A percentile compares a stretch with the other conserved stretches of the same genome.
These are phyloP conservation scores for Calonectria henricotiae DNA, from an alignment of 2,329 filamentous ascomycete species.

Conservation along the genomic window DNA sequence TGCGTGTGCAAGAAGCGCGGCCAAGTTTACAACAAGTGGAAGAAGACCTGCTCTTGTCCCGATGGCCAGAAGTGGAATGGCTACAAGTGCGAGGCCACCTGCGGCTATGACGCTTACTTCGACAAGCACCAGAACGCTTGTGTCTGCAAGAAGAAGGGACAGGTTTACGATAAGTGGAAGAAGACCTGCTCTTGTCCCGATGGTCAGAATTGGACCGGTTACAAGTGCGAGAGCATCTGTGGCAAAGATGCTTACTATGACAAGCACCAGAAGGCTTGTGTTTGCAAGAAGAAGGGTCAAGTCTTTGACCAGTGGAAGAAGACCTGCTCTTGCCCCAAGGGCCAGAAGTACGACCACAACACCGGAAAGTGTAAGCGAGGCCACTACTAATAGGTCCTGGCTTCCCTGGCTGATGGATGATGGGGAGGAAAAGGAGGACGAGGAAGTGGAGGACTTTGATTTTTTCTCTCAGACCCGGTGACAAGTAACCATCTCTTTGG, in stretches of 20 bases:
- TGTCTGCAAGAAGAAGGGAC: constrained; percentile 2
- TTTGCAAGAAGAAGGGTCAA: constrained; percentile 3
- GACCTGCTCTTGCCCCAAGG: constrained; percentile 6
- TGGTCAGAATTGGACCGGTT: neutral
- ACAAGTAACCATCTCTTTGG: neutral
- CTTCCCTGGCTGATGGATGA: neutral
- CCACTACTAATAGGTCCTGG: neutral
- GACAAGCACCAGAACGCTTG: neutral
- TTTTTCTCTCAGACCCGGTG: neutral
- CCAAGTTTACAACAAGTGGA: neutral
- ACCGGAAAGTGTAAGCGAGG: constrained; percentile 12
- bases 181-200: constrained; percentile 1
- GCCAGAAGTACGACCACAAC: neutral
- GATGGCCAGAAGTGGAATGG: neutral
- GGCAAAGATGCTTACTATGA: neutral
- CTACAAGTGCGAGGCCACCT: neutral
- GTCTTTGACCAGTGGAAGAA: constrained; percentile 8
- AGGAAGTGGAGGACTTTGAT: neutral
- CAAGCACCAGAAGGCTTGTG: neutral
- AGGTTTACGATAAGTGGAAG: neutral
- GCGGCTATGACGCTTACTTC: neutral
- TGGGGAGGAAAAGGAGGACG: neutral
- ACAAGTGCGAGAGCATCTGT: constrained; percentile 8
- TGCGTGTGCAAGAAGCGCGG: neutral
- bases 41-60: constrained; percentile 6